Evolutionary conservation across 2,329 filamentous ascomycete genomes (phyloP).

Genomic region (Pseudocercospora ulei): DNA sequence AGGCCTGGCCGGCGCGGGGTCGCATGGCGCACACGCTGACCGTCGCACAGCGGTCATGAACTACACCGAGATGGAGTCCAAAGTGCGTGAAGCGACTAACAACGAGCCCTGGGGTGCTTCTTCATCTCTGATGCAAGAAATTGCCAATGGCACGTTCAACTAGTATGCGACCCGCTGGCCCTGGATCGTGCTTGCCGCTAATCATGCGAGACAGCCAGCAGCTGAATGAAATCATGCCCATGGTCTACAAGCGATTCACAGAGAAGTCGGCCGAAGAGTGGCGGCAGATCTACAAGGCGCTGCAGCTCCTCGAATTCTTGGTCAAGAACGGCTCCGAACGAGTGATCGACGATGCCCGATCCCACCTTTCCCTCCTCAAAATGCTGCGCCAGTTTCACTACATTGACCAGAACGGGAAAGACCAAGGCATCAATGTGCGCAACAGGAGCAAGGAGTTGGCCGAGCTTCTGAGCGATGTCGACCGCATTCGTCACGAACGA

Average conservation of each 20-base stretch:
- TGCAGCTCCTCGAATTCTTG: constrained; percentile 91
- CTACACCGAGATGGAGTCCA: constrained; percentile 84
- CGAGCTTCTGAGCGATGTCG: constrained; percentile 86
- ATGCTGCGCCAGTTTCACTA: constrained; percentile 98
- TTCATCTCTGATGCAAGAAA: constrained; percentile 86
- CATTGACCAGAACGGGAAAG: constrained; percentile 92
- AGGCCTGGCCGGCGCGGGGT: background rate
- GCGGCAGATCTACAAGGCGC: constrained; percentile 95
- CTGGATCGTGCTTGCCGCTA: background rate
- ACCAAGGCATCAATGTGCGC: constrained; percentile 94
- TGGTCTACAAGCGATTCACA: constrained; percentile 99
- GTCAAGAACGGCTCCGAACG: constrained; percentile 97
- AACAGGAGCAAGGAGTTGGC: constrained; percentile 93
- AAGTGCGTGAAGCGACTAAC: constrained; percentile 91
- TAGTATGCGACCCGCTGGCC: constrained; percentile 55
- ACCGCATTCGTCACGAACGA: constrained; percentile 60
- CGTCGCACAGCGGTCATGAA: constrained; percentile 74
- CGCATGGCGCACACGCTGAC: constrained; percentile 4
- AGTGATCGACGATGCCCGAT: constrained; percentile 92
- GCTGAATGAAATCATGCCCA: constrained; percentile 98
- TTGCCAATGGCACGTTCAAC: constrained; percentile 93
- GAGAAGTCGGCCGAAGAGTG: constrained; percentile 97
- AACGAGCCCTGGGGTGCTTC: constrained; percentile 95
- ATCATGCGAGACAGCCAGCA: constrained; percentile 59
- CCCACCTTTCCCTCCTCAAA: constrained; percentile 87